phyloP scores from a whole-genome alignment of 768 basidiomycete genomes.

The Hemileccinum rubropunctum region DNA sequence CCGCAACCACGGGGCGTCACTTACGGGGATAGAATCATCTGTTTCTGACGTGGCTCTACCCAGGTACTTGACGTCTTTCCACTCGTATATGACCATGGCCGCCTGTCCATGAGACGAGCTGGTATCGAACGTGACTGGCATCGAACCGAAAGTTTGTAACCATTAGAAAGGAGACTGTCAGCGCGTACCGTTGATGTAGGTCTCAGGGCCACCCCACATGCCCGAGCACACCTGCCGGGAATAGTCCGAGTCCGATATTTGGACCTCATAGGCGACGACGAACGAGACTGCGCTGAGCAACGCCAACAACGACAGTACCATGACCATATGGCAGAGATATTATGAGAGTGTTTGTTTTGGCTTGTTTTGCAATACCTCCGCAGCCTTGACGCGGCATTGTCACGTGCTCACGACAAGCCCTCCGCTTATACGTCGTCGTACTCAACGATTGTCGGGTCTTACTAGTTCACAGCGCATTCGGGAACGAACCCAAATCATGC shows the following conservation, averaged over 20 bases:
- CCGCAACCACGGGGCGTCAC: conserved; percentile 25
- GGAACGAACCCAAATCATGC: conserved; percentile 44
- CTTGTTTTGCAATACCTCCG: conserved; percentile 19
- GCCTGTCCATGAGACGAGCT: conserved; percentile 77
- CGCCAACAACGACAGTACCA: conserved; percentile 17
- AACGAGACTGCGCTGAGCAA: conserved; percentile 33
- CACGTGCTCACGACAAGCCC: conserved; percentile 24
- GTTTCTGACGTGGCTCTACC: conserved; percentile 61
- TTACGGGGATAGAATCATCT: conserved; percentile 63
- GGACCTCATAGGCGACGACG: conserved; percentile 54
- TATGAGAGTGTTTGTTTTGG: conserved; percentile 28
- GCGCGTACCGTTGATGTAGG: conserved; percentile 79
- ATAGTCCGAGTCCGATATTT: conserved; percentile 74
- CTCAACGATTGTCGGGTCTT: background rate
- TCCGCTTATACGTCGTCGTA: conserved; percentile 3
- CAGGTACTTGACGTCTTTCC: conserved; percentile 82
- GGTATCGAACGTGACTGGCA: conserved; percentile 70
- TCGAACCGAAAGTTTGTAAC: conserved; percentile 16
- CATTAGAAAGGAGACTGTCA: background rate
- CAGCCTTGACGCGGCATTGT: conserved; percentile 10
- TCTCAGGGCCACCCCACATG: conserved; percentile 81
- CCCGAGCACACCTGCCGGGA: conserved; percentile 91
- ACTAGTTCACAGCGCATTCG: background rate
- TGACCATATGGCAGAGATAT: conserved; percentile 15
- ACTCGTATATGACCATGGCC: conserved; percentile 95